Base-by-base conservation (phyloP, 495 filamentous ascomycete species). In the Penicillium paradoxum region DNA sequence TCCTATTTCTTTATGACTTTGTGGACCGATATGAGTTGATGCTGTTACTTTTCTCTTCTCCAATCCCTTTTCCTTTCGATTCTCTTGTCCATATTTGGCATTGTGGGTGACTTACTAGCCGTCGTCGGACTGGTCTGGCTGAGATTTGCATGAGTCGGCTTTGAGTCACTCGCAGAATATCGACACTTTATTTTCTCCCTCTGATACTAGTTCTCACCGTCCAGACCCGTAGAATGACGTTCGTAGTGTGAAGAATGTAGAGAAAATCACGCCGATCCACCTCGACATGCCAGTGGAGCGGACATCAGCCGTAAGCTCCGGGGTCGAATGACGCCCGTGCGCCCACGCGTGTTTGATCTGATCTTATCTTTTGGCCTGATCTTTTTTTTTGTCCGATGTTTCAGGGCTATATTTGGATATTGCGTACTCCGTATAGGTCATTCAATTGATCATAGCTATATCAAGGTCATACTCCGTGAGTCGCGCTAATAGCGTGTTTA, bases 11-110 rank as follows among this genome's bases (percentile, higher is more conserved):
- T 55, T 55, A 63, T 48, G 63, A 59, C 38, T 54, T 63, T 53
- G 48, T 50, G 55, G 62, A 59, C 38, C 45, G 55, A 56, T 61
- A 73, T 45, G 70, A 71, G 63, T 66, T 66, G 55, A 73, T 54
- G 66, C 46, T 59, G 57, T 53, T 58, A 52, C 37, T 49, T 45
- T 51, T 55, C 38, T 51, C 37, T 45, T 54, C 52, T 47, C 40
- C 41, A 48, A 19, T 14, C 44, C 48, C 39, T 30, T 8, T 59
- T 41, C 52, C 39, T 30, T 66, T 49, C 47, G 44, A 48, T 63
- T 63, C 57, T 57, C 47, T 32, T 63, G 63, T 65, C 49, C 45
- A 60, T 65, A 69, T 63, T 53, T 54, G 42, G 21, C 56, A 42
- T 22, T 6, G 36, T 47, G 54, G 47, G 30, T 59, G 43, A 39